phyloP scores from a whole-genome alignment of 805 yeast genomes.

The Hanseniaspora lindneri region DNA sequence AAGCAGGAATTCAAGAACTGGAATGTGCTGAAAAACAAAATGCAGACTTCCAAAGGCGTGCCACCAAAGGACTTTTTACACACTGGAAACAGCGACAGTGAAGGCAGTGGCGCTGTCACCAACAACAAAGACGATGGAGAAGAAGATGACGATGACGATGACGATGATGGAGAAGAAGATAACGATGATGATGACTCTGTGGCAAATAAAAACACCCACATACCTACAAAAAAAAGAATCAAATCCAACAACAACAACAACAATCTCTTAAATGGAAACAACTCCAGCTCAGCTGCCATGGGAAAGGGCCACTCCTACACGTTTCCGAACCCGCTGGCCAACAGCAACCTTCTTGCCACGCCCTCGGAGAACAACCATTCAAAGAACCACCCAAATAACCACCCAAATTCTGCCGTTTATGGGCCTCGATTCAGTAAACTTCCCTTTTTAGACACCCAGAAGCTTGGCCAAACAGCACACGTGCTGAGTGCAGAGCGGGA shows the following conservation, averaged over 20 bases:
- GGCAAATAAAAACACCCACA: background rate
- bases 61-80: background rate
- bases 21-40: background rate
- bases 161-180: constrained; percentile 15
- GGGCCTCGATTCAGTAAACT: background rate
- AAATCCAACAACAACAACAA: constrained; percentile 12
- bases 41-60: background rate
- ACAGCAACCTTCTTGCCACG: background rate
- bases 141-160: constrained; percentile 8
- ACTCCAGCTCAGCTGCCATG: background rate
- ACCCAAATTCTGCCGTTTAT: background rate
- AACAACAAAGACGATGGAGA: background rate
- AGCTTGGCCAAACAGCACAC: background rate
- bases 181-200: constrained; percentile 12
- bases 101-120: background rate
- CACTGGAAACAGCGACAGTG: background rate
- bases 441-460: constrained; percentile 5
- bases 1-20: background rate
- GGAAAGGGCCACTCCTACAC: constrained; percentile 7
- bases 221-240: constrained; percentile 3
- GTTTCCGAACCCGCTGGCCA: constrained; percentile 2
- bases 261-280: background rate
- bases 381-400: background rate
- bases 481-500: background rate
- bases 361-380: background rate